Conservation (phyloP, 164 flowering plant genomes). For the Annona cherimola region DNA sequence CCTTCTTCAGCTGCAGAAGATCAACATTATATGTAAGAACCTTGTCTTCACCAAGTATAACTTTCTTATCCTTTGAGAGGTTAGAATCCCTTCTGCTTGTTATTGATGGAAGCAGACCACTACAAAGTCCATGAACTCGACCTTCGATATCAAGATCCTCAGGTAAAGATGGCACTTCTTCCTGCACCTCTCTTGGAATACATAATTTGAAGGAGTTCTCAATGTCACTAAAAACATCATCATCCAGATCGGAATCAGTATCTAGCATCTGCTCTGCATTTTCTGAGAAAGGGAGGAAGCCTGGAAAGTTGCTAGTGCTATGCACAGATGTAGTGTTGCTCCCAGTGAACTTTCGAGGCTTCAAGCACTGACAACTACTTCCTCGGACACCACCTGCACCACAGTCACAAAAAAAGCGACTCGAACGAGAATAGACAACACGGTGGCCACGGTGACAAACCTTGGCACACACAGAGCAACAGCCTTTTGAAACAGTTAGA, state of each 20-base stretch:
- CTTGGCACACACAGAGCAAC: conserved; percentile 99
- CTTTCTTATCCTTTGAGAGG: conserved; percentile 55
- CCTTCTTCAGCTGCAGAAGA: conserved; percentile 85
- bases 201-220: conserved; percentile 55
- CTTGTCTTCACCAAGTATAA: conserved; percentile 65
- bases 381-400: conserved; percentile 99
- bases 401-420: conserved; percentile 98
- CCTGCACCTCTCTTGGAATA: conserved; percentile 69
- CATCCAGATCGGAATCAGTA: conserved; percentile 90
- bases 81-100: conserved; percentile 54
- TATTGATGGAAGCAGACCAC: conserved; percentile 55
- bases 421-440: conserved; percentile 97
- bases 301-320: conserved; percentile 46
- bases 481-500: conserved; percentile 93
- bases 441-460: conserved; percentile 99
- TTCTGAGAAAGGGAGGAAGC: conserved; percentile 65
- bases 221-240: conserved; percentile 49
- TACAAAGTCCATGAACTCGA: conserved; percentile 63
- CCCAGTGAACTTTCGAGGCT: conserved; percentile 82
- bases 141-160: conserved; percentile 74
- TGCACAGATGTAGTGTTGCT: conserved; percentile 37
- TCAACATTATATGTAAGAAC: conserved; percentile 57
- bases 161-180: conserved; percentile 42
- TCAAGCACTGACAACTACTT: conserved; percentile 91
- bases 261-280: conserved; percentile 78